Evolutionary conservation across 345 rosid species (phyloP).

Genomic region (Orychophragmus violaceus): DNA sequence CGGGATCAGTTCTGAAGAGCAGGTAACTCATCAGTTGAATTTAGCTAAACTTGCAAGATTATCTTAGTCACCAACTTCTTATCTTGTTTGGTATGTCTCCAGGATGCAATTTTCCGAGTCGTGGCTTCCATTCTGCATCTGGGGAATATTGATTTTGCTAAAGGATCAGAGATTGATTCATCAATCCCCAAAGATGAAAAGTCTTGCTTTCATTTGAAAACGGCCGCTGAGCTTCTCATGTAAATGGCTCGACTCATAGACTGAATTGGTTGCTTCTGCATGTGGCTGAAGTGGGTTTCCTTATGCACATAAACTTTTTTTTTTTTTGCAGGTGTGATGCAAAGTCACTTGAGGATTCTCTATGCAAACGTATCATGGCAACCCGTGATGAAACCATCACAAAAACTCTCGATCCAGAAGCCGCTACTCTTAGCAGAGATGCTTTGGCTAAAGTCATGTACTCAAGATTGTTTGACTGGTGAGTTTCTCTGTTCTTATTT

Average conservation of each 20-base stretch:
- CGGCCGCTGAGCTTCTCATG: slow-evolving; percentile 88
- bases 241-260: slow-evolving; percentile 29
- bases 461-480: slow-evolving; percentile 96
- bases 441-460: slow-evolving; percentile 94
- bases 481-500: slow-evolving; percentile 30
- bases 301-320: slow-evolving; percentile 15
- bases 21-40: slow-evolving; percentile 46
- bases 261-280: slow-evolving; percentile 4
- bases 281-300: slow-evolving; percentile 20
- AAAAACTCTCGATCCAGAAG: slow-evolving; percentile 89
- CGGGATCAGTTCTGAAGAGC: slow-evolving; percentile 81
- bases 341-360: slow-evolving; percentile 89
- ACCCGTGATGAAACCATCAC: slow-evolving; percentile 98
- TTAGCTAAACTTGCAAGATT: background rate
- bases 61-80: background rate
- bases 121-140: slow-evolving; percentile 95
- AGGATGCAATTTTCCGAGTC: slow-evolving; percentile 89
- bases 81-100: slow-evolving; percentile 6
- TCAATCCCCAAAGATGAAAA: slow-evolving; percentile 88
- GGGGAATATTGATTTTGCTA: slow-evolving; percentile 86
- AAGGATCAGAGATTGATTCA: slow-evolving; percentile 90
- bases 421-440: slow-evolving; percentile 85
- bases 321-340: slow-evolving; percentile 68
- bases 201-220: slow-evolving; percentile 77
- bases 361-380: slow-evolving; percentile 92